These are phyloP conservation scores for Phialophora verrucosa DNA, from an alignment of 2,329 filamentous ascomycete species.

Conservation along the genomic window DNA sequence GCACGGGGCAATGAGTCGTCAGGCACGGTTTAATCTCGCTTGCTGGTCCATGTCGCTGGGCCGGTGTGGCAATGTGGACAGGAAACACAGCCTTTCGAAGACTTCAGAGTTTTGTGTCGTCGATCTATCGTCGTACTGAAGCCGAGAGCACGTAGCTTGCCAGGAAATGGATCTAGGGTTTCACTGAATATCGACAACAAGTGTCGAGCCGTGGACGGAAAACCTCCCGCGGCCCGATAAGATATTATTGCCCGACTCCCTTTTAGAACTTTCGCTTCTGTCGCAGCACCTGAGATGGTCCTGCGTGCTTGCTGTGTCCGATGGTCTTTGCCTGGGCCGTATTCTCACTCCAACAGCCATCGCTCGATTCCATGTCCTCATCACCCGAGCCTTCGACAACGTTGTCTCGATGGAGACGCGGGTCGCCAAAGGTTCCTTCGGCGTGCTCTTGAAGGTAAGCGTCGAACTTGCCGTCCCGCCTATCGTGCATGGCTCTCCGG, in stretches of 20 bases:
- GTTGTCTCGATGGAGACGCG: conserved; percentile 45
- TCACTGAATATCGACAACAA: neutral
- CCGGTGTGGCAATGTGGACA: neutral
- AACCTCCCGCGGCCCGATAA: neutral
- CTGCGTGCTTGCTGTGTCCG: conserved; percentile 11
- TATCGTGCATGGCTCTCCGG: conserved; percentile 57
- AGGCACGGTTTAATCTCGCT: neutral
- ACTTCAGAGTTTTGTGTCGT: neutral
- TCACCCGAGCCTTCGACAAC: conserved; percentile 13
- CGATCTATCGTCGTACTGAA: neutral
- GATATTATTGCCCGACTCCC: neutral
- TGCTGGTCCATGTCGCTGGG: neutral
- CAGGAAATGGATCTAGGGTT: neutral
- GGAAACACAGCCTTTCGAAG: conserved; percentile 2
- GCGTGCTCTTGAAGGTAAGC: conserved; percentile 60
- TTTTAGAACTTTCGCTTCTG: conserved; percentile 5
- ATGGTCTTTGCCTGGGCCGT: conserved; percentile 3
- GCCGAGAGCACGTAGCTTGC: neutral
- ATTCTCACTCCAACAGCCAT: conserved; percentile 19
- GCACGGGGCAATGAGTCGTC: neutral
- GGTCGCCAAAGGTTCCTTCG: conserved; percentile 65
- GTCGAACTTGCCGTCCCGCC: conserved; percentile 62
- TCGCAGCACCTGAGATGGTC: neutral
- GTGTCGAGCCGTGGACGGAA: neutral
- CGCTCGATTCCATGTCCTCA: conserved; percentile 21